Evolutionary conservation across 2,329 filamentous ascomycete species (phyloP).

Genomic region (Fonsecaea pugnacius): DNA sequence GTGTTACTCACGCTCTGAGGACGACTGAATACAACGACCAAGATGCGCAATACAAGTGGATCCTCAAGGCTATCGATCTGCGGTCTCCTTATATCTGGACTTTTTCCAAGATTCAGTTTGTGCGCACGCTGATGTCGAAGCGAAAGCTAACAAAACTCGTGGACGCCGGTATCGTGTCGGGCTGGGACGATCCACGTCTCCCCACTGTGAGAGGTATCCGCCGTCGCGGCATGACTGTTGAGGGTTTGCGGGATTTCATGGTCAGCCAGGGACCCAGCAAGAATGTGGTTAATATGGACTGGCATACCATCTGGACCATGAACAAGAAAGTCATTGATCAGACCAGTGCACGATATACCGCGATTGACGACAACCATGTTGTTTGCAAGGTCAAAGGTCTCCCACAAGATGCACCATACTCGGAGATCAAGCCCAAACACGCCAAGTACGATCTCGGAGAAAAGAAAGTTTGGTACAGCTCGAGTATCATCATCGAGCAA

Average conservation of each 20-base stretch:
- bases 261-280: conserved; percentile 56
- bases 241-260: conserved; percentile 56
- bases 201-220: conserved; percentile 57
- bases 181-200: conserved; percentile 58
- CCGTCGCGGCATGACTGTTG: conserved; percentile 55
- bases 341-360: conserved; percentile 41
- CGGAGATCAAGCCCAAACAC: conserved; percentile 42
- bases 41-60: conserved; percentile 58
- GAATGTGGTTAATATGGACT: conserved; percentile 56
- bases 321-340: conserved; percentile 87
- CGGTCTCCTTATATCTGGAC: conserved; percentile 56
- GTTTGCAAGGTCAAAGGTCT: conserved; percentile 61
- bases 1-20: conserved; percentile 67
- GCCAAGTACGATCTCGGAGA: conserved; percentile 42
- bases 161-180: conserved; percentile 53
- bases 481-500: conserved; percentile 41
- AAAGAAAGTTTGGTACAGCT: conserved; percentile 42
- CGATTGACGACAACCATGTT: conserved; percentile 40
- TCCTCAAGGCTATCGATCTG: conserved; percentile 53
- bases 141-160: conserved; percentile 58
- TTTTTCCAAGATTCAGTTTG: conserved; percentile 59
- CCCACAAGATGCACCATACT: conserved; percentile 52
- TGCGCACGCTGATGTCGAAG: conserved; percentile 57
- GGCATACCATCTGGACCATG: conserved; percentile 55
- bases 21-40: conserved; percentile 65